Base-by-base conservation (phyloP, 1,284 basidiomycete genomes). In the Amylostereum areolatum region DNA sequence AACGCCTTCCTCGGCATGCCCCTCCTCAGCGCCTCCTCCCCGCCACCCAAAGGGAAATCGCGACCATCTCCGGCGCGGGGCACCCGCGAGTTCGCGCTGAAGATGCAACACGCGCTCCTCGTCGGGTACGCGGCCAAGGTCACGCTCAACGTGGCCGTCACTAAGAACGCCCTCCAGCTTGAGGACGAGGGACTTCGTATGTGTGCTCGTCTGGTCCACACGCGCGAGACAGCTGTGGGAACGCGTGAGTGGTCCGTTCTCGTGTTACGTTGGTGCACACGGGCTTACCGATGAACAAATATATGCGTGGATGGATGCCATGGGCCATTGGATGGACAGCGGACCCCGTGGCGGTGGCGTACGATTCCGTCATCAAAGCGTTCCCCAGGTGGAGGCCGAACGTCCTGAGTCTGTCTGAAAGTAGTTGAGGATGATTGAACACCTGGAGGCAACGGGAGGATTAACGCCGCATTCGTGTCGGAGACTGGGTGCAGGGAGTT, bases 1-100 rank as follows among this genome's bases (percentile, higher is more conserved):
- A 74, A 75, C 54, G 65, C 67, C 32, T 49, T 72, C 37, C 69
- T 70, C n/a, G 56, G 61, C 10, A 59, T 73, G 6, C 62, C 65
- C 49, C 60, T 62, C 37, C 69, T 62, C 50, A 67, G 69, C 51
- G 61, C 25, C 59, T 75, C 11, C 59, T 59, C 24, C 62, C 61
- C 5, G 65, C 69, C 5, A 43, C 58, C 1, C 47, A 52, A 25
- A 71, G 71, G 58, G 72, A 69, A 52, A 65, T 73, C 36, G 54
- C 72, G 52, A 55, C 61, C 11, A 45, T 73, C 50, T 61, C 57
- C 58, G 33, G 66, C 59, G 5, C 25, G 64, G 12, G 70, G 54
- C 4, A 64, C 66, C 49, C 33, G 55, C 2, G 66, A 68, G 7
- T 50, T 64, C 31, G 61, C 54, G 11, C 45, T 61, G 5, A 29